A percentile compares a stretch with the other conserved stretches of the same genome.
Evolutionary conservation across 1,284 basidiomycete species (phyloP).

Genomic region (Apiotrichum siamense): DNA sequence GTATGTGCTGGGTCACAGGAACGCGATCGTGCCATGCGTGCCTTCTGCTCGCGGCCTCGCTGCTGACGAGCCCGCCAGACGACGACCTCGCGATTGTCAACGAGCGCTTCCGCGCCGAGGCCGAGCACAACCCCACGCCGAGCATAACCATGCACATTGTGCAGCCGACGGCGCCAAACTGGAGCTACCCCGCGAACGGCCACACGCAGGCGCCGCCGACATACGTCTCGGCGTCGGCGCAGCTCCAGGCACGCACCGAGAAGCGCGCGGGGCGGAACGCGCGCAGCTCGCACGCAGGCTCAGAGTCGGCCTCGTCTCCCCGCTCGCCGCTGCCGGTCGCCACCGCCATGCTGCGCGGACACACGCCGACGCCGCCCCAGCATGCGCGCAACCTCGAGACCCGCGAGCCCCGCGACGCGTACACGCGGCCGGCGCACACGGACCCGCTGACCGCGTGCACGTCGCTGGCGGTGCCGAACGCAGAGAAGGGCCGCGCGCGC

Average conservation of each 20-base stretch:
- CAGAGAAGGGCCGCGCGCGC: constrained; percentile 8
- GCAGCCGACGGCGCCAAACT: constrained; percentile 11
- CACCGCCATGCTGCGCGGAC: too few relatives aligned
- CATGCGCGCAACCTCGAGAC: too few relatives aligned
- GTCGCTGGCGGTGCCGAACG: constrained; percentile 10
- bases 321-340: background rate
- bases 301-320: background rate
- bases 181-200: background rate
- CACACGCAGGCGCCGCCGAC: constrained; percentile 3
- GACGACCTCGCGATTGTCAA: constrained; percentile 47
- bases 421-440: background rate
- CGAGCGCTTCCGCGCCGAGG: constrained; percentile 40
- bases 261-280: background rate
- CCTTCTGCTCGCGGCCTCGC: too few relatives aligned
- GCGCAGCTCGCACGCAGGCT: background rate
- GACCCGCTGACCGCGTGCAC: constrained; percentile 8
- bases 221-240: constrained; percentile 2
- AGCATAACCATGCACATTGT: constrained; percentile 22
- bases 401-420: too few relatives aligned
- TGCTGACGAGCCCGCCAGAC: too few relatives aligned
- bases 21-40: background rate
- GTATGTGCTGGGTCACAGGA: constrained; percentile 23
- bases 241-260: constrained; percentile 2
- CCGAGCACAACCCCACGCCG: constrained; percentile 16
- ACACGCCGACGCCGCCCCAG: background rate